Conservation (phyloP, 495 filamentous ascomycete species). For the Xylona heveae region DNA sequence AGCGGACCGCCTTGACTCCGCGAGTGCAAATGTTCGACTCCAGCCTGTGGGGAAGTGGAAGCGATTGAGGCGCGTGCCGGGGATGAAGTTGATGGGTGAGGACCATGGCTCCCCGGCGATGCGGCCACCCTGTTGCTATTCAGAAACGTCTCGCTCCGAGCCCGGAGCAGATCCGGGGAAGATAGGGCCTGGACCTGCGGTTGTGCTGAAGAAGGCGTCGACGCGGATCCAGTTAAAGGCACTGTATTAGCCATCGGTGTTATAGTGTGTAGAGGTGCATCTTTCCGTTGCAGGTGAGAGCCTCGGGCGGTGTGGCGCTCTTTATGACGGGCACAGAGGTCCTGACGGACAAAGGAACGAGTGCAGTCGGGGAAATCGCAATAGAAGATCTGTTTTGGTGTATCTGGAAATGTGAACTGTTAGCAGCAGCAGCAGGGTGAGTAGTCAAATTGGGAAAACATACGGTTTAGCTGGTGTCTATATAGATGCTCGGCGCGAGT, state of each 20-base stretch:
- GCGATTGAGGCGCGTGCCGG: too few relatives aligned
- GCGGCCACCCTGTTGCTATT: too few relatives aligned
- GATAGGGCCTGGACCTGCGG: too few relatives aligned
- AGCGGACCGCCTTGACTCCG: too few relatives aligned
- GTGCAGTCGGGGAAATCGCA: conserved; percentile 88
- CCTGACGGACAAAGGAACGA: conserved; percentile 82
- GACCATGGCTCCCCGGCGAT: too few relatives aligned
- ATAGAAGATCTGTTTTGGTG: conserved; percentile 83
- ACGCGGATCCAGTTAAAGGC: conserved; percentile 21
- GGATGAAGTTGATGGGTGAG: too few relatives aligned
- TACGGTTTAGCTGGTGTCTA: conserved; percentile 90
- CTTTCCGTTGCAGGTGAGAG: conserved; percentile 52
- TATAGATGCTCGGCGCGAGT: conserved; percentile 94
- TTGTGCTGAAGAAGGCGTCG: too few relatives aligned
- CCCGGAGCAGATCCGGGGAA: too few relatives aligned
- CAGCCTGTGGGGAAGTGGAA: too few relatives aligned
- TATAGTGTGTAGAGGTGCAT: conserved; percentile 41
- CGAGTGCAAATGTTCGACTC: too few relatives aligned
- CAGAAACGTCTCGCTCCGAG: too few relatives aligned
- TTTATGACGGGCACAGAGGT: conserved; percentile 80
- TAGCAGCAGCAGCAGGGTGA: not conserved
- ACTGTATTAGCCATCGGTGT: conserved; percentile 25
- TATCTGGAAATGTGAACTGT: conserved; percentile 23
- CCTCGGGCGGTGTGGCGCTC: conserved; percentile 73
- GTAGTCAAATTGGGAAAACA: conserved; percentile 12